These are phyloP conservation scores for Trifolium fragiferum DNA, from an alignment of 306 rosid species.

Conservation along the genomic window DNA sequence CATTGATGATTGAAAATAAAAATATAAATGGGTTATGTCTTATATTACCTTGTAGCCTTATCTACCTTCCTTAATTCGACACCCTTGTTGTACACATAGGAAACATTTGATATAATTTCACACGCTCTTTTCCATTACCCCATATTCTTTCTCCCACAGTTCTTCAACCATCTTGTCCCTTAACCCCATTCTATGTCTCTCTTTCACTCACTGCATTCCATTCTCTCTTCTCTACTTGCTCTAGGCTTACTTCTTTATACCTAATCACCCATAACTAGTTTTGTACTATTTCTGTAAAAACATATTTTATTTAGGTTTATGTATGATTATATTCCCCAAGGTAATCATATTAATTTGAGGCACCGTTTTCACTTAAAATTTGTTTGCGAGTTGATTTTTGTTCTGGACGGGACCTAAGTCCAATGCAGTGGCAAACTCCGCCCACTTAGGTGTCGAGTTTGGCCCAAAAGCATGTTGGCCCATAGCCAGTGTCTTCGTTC, in stretches of 20 bases:
- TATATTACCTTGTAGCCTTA: conserved; percentile 61
- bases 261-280: conserved; percentile 14
- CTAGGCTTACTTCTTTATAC: conserved; percentile 21
- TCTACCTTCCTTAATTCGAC: conserved; percentile 56
- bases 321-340: no score
- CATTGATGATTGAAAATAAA: conserved; percentile 65
- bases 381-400: no score
- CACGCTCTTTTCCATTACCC: conserved; percentile 63
- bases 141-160: conserved; percentile 57
- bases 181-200: conserved; percentile 55
- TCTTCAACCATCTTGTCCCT: conserved; percentile 72
- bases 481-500: no score
- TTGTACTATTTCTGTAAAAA: background rate
- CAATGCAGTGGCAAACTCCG: no score
- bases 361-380: no score
- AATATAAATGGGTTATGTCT: conserved; percentile 59
- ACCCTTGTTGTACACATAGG: conserved; percentile 62
- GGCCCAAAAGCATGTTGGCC: no score
- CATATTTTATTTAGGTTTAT: background rate
- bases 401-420: no score
- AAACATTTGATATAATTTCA: conserved; percentile 67
- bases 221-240: conserved; percentile 41
- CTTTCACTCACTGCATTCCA: conserved; percentile 49
- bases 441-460: no score
- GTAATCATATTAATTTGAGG: no score